phyloP scores from a whole-genome alignment of 2,329 filamentous ascomycete genomes.

The Thermomyces lanuginosus region DNA sequence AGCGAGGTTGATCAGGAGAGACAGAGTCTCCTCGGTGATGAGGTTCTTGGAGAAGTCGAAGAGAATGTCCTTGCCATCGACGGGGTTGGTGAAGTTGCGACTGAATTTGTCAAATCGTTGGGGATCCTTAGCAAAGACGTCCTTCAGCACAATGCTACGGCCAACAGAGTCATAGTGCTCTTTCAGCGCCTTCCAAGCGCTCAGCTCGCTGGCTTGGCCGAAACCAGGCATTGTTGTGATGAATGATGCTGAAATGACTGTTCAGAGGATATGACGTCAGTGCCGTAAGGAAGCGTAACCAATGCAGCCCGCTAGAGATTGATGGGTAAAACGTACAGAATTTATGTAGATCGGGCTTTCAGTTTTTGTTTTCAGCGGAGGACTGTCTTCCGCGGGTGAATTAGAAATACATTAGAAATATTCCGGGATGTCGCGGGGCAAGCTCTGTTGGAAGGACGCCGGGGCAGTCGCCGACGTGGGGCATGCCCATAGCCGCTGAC shows the following conservation, averaged over 20 bases:
- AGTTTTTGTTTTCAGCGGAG: no score
- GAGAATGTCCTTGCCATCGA: constrained; percentile 70
- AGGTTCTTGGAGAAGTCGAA: constrained; percentile 99
- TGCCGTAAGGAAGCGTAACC: constrained; percentile 11
- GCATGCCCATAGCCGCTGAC: no score
- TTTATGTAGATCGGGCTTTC: no score
- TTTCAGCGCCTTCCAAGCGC: constrained; percentile 80
- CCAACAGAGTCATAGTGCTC: constrained; percentile 74
- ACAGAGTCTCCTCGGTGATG: constrained; percentile 77
- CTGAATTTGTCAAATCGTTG: constrained; percentile 81
- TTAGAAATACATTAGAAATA: no score
- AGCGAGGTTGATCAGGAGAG: constrained; percentile 74
- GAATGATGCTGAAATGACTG: constrained; percentile 5
- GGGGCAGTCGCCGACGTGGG: no score
- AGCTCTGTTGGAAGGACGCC: no score
- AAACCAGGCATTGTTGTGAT: constrained; percentile 22
- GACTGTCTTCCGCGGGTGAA: no score
- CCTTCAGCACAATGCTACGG: constrained; percentile 81
- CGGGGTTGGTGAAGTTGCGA: constrained; percentile 62
- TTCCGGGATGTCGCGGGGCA: no score
- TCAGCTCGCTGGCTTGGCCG: constrained; percentile 66
- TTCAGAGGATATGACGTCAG: constrained; percentile 9
- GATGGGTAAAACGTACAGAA: no score
- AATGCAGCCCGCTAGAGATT: background rate
- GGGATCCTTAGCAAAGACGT: constrained; percentile 78